Evolutionary conservation across 106 monocot species (phyloP).

Genomic region (Amphibolis antarctica): DNA sequence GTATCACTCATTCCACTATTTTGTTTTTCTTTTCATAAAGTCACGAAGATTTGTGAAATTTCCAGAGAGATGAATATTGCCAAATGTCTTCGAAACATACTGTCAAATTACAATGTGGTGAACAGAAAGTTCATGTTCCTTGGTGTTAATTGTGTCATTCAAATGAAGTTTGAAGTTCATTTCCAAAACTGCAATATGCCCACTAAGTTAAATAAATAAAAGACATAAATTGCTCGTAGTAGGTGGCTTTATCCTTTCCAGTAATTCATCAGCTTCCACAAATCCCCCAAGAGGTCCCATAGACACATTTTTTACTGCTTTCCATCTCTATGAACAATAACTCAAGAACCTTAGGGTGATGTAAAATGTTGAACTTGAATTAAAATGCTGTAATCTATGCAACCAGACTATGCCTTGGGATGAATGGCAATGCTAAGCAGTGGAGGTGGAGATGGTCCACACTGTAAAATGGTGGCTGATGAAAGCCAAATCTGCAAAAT

Average conservation of each 20-base stretch:
- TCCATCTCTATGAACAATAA: conserved; percentile 51
- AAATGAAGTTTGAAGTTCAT: not conserved
- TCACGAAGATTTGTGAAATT: not conserved
- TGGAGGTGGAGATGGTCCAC: conserved; percentile 95
- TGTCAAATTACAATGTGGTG: not conserved
- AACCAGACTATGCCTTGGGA: conserved; percentile 32
- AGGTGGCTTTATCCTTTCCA: too few species aligned
- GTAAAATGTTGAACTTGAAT: not conserved
- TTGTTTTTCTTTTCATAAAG: conserved; percentile 1
- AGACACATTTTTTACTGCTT: conserved; percentile 44
- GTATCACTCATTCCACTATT: too few species aligned
- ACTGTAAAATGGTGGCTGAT: conserved; percentile 83
- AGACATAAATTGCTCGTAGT: not conserved
- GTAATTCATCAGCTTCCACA: conserved; percentile 44
- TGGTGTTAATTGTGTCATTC: not conserved
- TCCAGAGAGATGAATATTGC: not conserved
- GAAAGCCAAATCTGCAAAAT: conserved; percentile 67
- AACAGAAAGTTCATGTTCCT: too few species aligned
- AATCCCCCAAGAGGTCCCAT: conserved; percentile 57
- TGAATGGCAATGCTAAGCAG: conserved; percentile 67
- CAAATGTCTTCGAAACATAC: not conserved
- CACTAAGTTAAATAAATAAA: too few species aligned
- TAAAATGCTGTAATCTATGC: not conserved
- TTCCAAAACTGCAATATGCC: too few species aligned
- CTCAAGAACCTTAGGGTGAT: not conserved